phyloP scores from a whole-genome alignment of 2,329 filamentous ascomycete species.

The Orbilia ellipsospora region DNA sequence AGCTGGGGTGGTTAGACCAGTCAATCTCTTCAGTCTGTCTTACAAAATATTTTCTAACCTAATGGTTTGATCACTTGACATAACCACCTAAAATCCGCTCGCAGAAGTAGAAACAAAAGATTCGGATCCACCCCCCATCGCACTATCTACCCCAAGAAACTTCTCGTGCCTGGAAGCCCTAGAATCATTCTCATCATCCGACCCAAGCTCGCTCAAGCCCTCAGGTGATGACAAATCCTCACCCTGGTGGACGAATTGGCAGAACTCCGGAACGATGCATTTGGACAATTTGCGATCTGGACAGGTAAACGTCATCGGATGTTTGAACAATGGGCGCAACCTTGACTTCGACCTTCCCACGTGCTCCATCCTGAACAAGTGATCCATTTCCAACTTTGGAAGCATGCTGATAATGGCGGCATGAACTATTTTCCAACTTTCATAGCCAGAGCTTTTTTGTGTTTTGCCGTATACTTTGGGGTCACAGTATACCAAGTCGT shows the following conservation, averaged over 20 bases:
- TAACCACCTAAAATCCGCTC: no score
- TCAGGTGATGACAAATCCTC: slow-evolving; percentile 7
- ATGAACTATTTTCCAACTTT: neutral
- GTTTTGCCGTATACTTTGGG: neutral
- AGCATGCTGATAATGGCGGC: slow-evolving; percentile 1
- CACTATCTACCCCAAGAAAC: neutral
- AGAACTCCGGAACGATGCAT: slow-evolving; percentile 20
- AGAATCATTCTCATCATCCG: neutral
- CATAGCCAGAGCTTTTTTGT: neutral
- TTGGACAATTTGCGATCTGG: slow-evolving; percentile 19
- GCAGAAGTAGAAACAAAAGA: no score
- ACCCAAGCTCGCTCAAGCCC: neutral
- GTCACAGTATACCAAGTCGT: neutral
- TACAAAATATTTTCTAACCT: no score
- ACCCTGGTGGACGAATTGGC: slow-evolving; percentile 20
- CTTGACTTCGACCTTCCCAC: neutral
- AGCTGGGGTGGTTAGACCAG: no score
- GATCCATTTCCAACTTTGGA: slow-evolving; percentile 13
- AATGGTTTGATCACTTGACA: no score
- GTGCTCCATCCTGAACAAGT: neutral
- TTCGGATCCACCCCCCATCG: neutral
- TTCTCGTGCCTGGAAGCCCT: neutral
- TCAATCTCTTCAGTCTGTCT: no score
- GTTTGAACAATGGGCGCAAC: slow-evolving; percentile 5
- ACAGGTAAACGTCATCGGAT: slow-evolving; percentile 19